Evolutionary conservation across 768 basidiomycete species (phyloP).

Genomic region (Pleurotus citrinopileatus): DNA sequence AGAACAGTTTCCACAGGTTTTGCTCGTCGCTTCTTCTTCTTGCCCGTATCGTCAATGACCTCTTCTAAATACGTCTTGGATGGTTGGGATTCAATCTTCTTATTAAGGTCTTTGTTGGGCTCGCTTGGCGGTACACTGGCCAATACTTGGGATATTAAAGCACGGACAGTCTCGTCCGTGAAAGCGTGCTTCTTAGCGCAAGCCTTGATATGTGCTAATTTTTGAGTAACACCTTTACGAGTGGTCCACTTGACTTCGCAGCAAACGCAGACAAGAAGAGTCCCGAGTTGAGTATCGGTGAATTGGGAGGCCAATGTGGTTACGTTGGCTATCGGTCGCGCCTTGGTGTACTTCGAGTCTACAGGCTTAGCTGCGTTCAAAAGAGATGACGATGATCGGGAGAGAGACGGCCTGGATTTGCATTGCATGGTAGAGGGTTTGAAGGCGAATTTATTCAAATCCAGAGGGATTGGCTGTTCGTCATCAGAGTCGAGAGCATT

Average conservation of each 20-base stretch:
- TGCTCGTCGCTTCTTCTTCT: slow-evolving; percentile 39
- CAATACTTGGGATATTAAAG: slow-evolving; percentile 51
- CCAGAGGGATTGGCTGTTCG: slow-evolving; percentile 13
- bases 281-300: slow-evolving; percentile 43
- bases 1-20: slow-evolving; percentile 41
- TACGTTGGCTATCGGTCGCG: slow-evolving; percentile 1
- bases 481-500: slow-evolving; percentile 13
- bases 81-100: slow-evolving; percentile 8
- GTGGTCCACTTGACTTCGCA: slow-evolving; percentile 71
- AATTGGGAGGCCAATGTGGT: slow-evolving; percentile 29
- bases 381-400: neutral
- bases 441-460: slow-evolving; percentile 10
- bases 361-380: neutral
- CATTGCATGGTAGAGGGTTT: neutral
- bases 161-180: slow-evolving; percentile 50
- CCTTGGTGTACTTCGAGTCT: slow-evolving; percentile 14
- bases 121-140: slow-evolving; percentile 18
- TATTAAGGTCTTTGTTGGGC: slow-evolving; percentile 13
- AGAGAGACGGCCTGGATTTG: neutral
- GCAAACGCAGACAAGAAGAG: slow-evolving; percentile 55
- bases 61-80: slow-evolving; percentile 51
- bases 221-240: slow-evolving; percentile 60
- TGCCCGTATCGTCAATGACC: slow-evolving; percentile 41
- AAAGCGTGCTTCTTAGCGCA: slow-evolving; percentile 65
- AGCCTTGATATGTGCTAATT: slow-evolving; percentile 60